A percentile compares a stretch with the other conserved stretches of the same genome.
phyloP scores from a whole-genome alignment of 2,329 filamentous ascomycete genomes.

The Nemania serpens region DNA sequence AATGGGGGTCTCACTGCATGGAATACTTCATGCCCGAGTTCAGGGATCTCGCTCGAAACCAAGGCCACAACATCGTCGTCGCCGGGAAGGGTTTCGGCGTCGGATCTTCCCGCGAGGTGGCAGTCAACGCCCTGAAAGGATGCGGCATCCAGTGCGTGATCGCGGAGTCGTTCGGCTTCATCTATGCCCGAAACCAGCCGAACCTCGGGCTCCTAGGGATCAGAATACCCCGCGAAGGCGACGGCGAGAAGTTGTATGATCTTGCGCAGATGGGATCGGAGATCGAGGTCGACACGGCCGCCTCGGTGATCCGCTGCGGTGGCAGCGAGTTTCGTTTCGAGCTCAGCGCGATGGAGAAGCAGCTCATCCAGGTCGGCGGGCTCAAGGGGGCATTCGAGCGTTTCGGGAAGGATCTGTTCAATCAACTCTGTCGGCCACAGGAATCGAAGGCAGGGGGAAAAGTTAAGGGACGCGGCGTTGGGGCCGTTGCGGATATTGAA shows the following conservation, averaged over 20 bases:
- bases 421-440: constrained; percentile 3
- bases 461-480: background rate
- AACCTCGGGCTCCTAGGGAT: constrained; percentile 51
- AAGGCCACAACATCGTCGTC: constrained; percentile 48
- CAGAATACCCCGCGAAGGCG: constrained; percentile 41
- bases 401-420: constrained; percentile 26
- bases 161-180: constrained; percentile 51
- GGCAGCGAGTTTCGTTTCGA: constrained; percentile 40
- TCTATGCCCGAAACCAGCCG: constrained; percentile 52
- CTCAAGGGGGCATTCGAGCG: constrained; percentile 46
- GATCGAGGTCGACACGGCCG: constrained; percentile 45
- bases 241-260: constrained; percentile 44
- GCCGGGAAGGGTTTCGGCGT: constrained; percentile 52
- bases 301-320: constrained; percentile 28
- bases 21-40: constrained; percentile 18
- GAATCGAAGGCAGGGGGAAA: background rate
- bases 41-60: constrained; percentile 22
- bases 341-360: constrained; percentile 46
- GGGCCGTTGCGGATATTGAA: constrained; percentile 12
- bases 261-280: constrained; percentile 41
- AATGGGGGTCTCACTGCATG: constrained; percentile 18
- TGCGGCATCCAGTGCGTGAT: constrained; percentile 49
- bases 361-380: constrained; percentile 45
- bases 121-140: constrained; percentile 47
- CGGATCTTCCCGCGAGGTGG: constrained; percentile 51